These are phyloP conservation scores for Saccharomycopsis oosterbeekiorum DNA, from an alignment of 805 yeast genomes.

Conservation along the genomic window DNA sequence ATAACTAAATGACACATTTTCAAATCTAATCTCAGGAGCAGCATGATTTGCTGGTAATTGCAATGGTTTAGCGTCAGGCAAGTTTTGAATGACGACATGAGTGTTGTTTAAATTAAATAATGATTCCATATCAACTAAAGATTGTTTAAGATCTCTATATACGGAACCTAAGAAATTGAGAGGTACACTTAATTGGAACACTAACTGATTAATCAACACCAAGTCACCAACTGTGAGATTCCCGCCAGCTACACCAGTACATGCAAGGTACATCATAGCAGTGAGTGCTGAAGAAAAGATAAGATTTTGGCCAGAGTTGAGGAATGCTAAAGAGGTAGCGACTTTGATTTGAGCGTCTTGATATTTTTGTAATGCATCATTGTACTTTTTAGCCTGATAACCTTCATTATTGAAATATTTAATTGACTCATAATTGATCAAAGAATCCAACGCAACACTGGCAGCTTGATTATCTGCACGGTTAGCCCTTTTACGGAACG, in stretches of 20 bases:
- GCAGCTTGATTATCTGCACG: constrained; percentile 95
- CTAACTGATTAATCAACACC: constrained; percentile 89
- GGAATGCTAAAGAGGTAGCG: constrained; percentile 73
- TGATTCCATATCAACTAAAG: constrained; percentile 92
- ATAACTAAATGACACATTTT: constrained; percentile 88
- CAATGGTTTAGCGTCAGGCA: constrained; percentile 54
- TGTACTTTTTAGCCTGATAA: constrained; percentile 72
- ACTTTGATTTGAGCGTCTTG: constrained; percentile 63
- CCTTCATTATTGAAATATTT: constrained; percentile 88
- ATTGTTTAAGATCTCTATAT: constrained; percentile 87
- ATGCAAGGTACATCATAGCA: constrained; percentile 97
- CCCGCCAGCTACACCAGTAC: constrained; percentile 82
- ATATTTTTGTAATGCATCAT: constrained; percentile 60
- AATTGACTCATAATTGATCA: constrained; percentile 90
- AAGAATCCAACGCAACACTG: constrained; percentile 83
- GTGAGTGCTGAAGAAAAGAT: constrained; percentile 86
- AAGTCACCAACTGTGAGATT: constrained; percentile 85
- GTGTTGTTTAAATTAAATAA: constrained; percentile 76
- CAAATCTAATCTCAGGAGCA: constrained; percentile 69
- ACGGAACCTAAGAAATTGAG: constrained; percentile 91
- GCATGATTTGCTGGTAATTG: constrained; percentile 28
- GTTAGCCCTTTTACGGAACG: constrained; percentile 81
- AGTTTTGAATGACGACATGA: constrained; percentile 54
- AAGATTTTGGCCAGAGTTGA: constrained; percentile 70
- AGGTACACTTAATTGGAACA: constrained; percentile 92